phyloP scores from a whole-genome alignment of 805 yeast species.

The Candida endomychidarum region DNA sequence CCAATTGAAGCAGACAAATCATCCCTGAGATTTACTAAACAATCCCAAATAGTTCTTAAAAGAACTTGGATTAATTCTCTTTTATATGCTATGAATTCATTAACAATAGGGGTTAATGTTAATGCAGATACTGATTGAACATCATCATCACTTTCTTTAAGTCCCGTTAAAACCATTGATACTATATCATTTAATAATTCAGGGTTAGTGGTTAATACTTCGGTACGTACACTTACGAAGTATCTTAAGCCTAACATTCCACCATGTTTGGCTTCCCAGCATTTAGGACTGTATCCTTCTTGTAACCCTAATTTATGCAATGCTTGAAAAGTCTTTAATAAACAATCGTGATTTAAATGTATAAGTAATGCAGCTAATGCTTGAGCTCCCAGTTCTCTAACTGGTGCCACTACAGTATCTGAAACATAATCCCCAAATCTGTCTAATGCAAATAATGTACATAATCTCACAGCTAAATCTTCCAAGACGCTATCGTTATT shows the following conservation, averaged over 20 bases:
- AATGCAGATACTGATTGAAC: slow-evolving; percentile 97
- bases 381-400: slow-evolving; percentile 95
- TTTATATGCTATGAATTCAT: slow-evolving; percentile 74
- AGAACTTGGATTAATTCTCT: slow-evolving; percentile 49
- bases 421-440: slow-evolving; percentile 96
- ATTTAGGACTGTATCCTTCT: slow-evolving; percentile 46
- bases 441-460: slow-evolving; percentile 88
- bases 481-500: slow-evolving; percentile 73
- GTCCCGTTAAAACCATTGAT: slow-evolving; percentile 82
- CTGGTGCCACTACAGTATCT: slow-evolving; percentile 98
- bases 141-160: slow-evolving; percentile 80
- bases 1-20: slow-evolving; percentile 95
- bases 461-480: slow-evolving; percentile 80
- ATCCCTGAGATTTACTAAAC: slow-evolving; percentile 79
- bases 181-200: slow-evolving; percentile 69
- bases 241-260: slow-evolving; percentile 93
- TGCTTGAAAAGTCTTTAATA: slow-evolving; percentile 61
- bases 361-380: slow-evolving; percentile 83
- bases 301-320: slow-evolving; percentile 73
- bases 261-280: slow-evolving; percentile 99
- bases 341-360: slow-evolving; percentile 63
- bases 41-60: slow-evolving; percentile 82
- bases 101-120: slow-evolving; percentile 84
- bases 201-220: slow-evolving; percentile 60
- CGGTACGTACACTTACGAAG: slow-evolving; percentile 85